Evolutionary conservation across 768 basidiomycete genomes (phyloP).

Genomic region (Multifurca ochricompacta): DNA sequence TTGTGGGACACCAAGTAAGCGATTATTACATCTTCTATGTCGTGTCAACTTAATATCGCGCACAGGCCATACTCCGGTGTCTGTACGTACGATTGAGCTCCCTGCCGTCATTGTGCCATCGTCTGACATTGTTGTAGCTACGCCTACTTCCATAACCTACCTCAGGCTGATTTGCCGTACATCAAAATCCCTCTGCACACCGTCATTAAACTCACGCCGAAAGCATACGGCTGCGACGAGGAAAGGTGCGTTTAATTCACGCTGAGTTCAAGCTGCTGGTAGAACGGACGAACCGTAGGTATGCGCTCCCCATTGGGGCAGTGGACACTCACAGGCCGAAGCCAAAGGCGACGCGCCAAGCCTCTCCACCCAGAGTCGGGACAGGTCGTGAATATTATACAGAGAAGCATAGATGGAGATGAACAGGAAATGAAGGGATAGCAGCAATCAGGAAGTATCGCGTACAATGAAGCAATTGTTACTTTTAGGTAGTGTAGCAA

Average conservation of each 20-base stretch:
- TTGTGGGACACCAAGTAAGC: conserved; percentile 86
- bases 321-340: conserved; percentile 89
- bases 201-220: conserved; percentile 95
- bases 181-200: conserved; percentile 97
- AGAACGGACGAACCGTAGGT: conserved; percentile 37
- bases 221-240: conserved; percentile 98
- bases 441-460: neutral
- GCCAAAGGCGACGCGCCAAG: conserved; percentile 26
- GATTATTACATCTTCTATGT: neutral
- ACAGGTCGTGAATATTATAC: conserved; percentile 23
- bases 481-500: neutral
- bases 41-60: neutral
- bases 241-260: conserved; percentile 51
- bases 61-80: conserved; percentile 72
- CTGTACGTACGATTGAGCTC: conserved; percentile 37
- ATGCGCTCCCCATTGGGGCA: conserved; percentile 82
- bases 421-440: conserved; percentile 1
- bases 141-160: conserved; percentile 91
- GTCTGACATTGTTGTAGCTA: conserved; percentile 51
- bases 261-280: neutral
- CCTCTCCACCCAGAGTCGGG: conserved; percentile 8
- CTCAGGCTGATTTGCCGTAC: conserved; percentile 92
- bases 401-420: conserved; percentile 11
- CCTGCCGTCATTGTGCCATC: neutral
- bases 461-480: neutral